Evolutionary conservation across 805 yeast species (phyloP), one percentile per base, ranked within the genome.

Genomic region (Blastobotrys attinorum): DNA sequence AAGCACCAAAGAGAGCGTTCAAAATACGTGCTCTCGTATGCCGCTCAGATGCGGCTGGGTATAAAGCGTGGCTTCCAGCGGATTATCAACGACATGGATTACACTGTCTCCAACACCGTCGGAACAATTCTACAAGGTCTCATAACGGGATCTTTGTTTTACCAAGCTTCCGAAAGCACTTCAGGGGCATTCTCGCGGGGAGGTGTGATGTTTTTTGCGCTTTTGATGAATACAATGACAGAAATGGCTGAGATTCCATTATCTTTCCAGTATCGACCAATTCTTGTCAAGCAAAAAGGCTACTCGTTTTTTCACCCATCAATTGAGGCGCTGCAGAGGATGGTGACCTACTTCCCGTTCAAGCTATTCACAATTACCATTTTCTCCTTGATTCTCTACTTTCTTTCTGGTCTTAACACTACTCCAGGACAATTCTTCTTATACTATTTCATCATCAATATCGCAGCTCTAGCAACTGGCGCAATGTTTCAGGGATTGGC

Each of bases 281-380:
- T 84, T 49, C 71, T 81, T 21, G 75, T 73, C 53, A 83, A 84
- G 55, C 94, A 84, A 58, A 78, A 79, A 54, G 71, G 73, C 39
- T 84, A 80, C 53, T 78, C 86, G 0, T 71, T 83, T 46, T 85
- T 81, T 58, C 77, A 79, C 46, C 88, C 89, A 2, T 72, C 86
- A 10, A 78, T 85, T 2, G 90, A 83, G 55, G 83, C 86, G 0
- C 52, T 83, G 3, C 80, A 86, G 0, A 66, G 77, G 3, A 67
- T 78, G 37, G 46, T 81, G 3, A 71, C 84, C 2, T 81, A 77
- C 41, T 60, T 83, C 46, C 89, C 90, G 2, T 67, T 76, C 43
- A 82, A 82, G 61, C 47, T 75, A 22, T 48, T 69, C 27, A 66
- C 72, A 31, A 56, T 69, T 22, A 55, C 75, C 17, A 52, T 59